A percentile compares a stretch with the other conserved stretches of the same genome.
Evolutionary conservation across 345 rosid species (phyloP).

Genomic region (Erysimum cheiranthoides): DNA sequence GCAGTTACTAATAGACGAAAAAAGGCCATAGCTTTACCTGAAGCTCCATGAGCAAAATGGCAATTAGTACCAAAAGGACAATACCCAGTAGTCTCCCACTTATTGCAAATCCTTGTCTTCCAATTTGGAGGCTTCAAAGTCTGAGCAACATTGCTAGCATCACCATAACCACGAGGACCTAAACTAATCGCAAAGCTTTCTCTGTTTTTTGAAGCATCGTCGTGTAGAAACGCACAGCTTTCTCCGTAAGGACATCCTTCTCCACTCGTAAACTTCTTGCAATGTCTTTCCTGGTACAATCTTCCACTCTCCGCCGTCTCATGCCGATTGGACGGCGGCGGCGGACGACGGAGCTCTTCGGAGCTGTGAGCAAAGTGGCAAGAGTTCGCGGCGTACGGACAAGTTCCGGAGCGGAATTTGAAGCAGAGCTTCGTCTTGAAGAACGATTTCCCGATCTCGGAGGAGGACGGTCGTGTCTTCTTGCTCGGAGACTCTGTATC

Average conservation of each 20-base stretch:
- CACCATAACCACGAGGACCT: slow-evolving; percentile 72
- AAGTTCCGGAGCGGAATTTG: slow-evolving; percentile 76
- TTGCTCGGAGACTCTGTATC: slow-evolving; percentile 62
- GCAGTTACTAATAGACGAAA: neutral
- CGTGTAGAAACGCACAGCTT: slow-evolving; percentile 75
- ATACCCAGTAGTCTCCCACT: slow-evolving; percentile 84
- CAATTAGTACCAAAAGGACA: slow-evolving; percentile 87
- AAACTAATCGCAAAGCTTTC: slow-evolving; percentile 87
- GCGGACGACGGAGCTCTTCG: slow-evolving; percentile 89
- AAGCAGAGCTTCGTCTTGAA: slow-evolving; percentile 92
- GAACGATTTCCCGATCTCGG: slow-evolving; percentile 71
- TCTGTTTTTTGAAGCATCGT: slow-evolving; percentile 78
- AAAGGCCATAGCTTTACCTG: slow-evolving; percentile 53
- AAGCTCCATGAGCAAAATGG: slow-evolving; percentile 88
- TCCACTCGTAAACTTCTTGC: slow-evolving; percentile 47
- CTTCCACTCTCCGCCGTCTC: slow-evolving; percentile 70
- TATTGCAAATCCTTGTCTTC: slow-evolving; percentile 90
- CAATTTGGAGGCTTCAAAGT: slow-evolving; percentile 78
- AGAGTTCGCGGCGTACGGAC: slow-evolving; percentile 66
- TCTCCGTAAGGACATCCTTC: slow-evolving; percentile 95
- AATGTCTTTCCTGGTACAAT: slow-evolving; percentile 61
- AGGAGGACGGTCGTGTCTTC: slow-evolving; percentile 56
- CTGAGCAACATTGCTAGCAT: slow-evolving; percentile 41
- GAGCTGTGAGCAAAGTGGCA: slow-evolving; percentile 88
- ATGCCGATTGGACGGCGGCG: slow-evolving; percentile 76